Evolutionary conservation across 108 stramenopile species (phyloP), one percentile per base, ranked within the genome.

Genomic region (Skeletonema costatum): DNA sequence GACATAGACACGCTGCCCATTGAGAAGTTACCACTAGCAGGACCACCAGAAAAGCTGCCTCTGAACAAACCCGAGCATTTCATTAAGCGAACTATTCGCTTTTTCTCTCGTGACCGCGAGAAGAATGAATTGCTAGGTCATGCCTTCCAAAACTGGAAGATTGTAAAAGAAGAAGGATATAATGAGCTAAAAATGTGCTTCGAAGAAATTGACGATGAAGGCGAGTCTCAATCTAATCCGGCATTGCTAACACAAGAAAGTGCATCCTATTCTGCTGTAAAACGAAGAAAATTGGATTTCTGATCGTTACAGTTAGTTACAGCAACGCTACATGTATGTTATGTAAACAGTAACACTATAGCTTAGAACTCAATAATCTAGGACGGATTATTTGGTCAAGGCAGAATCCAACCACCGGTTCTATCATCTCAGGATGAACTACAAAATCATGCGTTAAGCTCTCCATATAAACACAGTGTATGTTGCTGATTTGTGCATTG

Each of bases 11-110:
- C 2, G 1, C 0, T 70, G 30, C 61, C 82, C 1, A 39, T 66
- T 5, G 85, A 88, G 5, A 68, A 85, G 21, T 60, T 92, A 5
- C 91, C 89, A 7, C 39, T 68, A 11, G 93, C 93, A 9, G 19
- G 60, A 10, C 67, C 53, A 51, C 58, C 78, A 6, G 64, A 85
- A 35, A 71, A 64, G 21, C 41, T 78, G 8, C 70, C 77, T 5
- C 39, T 66, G 59, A 66, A 71, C 46, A 71, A 65, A 46, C 70
- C 68, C 19, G 58, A 66, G 12, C 61, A 42, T 17, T 78, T 78
- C 33, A 60, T 71, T 8, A 36, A 58, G 16, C 63, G 77, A 12
- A 66, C 70, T 38, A 70, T 78, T 39, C 63, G 77, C 19, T 41
- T 78, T 6, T 78, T 65, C 46, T 72, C 64, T 71, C 77, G 77